These are phyloP conservation scores for Hyphopichia khmerensis DNA, from an alignment of 1,139 yeast species.

Conservation along the genomic window DNA sequence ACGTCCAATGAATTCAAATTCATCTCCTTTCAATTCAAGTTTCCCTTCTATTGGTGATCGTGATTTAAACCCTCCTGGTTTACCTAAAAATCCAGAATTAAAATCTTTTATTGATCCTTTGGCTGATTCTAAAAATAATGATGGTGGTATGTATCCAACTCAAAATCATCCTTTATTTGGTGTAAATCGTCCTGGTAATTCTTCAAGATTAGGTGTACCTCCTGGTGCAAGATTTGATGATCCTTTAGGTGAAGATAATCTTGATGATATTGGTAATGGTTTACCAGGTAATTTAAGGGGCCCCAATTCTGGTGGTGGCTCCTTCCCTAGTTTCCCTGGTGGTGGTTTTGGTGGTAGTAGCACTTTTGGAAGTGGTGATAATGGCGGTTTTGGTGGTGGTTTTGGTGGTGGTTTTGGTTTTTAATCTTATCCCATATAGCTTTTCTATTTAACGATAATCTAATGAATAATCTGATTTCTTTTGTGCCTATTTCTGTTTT, in stretches of 20 bases:
- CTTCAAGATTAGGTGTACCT: conserved; percentile 37
- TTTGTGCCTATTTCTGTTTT: too few species aligned
- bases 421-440: too few species aligned
- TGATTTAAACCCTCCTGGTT: conserved; percentile 53
- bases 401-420: conserved; percentile 1
- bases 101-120: conserved; percentile 38
- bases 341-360: neutral
- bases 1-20: conserved; percentile 8
- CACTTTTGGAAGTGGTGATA: neutral
- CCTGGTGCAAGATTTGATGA: conserved; percentile 58
- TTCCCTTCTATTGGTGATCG: conserved; percentile 46
- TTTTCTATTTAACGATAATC: too few species aligned
- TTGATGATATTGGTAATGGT: conserved; percentile 46
- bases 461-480: too few species aligned
- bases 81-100: conserved; percentile 40
- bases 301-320: conserved; percentile 6
- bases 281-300: conserved; percentile 45
- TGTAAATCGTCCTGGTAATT: conserved; percentile 12
- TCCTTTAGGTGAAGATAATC: conserved; percentile 47
- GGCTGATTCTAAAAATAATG: conserved; percentile 12
- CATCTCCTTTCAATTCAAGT: conserved; percentile 4
- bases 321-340: conserved; percentile 1
- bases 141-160: conserved; percentile 58
- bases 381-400: neutral
- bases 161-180: conserved; percentile 50